Base-by-base conservation (phyloP, 257 asterid species). In the Ocimum tenuiflorum region DNA sequence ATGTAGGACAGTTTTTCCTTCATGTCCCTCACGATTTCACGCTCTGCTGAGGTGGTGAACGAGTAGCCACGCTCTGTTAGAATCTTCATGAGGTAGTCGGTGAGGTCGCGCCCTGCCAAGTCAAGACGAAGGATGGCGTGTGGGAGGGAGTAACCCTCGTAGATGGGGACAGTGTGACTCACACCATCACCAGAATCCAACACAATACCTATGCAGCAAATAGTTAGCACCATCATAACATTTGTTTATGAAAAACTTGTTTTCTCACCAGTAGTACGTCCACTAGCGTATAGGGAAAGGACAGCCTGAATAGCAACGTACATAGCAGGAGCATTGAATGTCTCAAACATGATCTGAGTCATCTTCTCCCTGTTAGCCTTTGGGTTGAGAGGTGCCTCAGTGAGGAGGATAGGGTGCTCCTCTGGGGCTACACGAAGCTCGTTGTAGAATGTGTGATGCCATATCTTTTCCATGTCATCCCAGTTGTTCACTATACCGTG, bases 351-450 rank as follows among this genome's bases (percentile, higher is more conserved):
- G 73, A 79, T 79, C 33, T 79, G 78, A 51, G 83, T 75, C 83
- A 79, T 79, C 63, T 79, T 79, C 73, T 79, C 83, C 60, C 80
- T 68, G 62, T 79, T 79, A 14, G 83, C 78, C 80, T 71, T 79
- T 10, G 83, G 83, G 70, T 79, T 79, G 52, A 79, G 78, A 46
- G 83, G 83, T 35, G 83, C 80, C 48, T 79, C 80, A 0, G 83
- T 79, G 14, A 79, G 80, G 58, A 79, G 69, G 57, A 79, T 77
- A 1, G 83, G 80, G 55, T 79, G 83, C 69, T 79, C 80, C 62
- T 75, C 80, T 7, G 83, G 83, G 57, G 83, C 74, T 24, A 79
- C 83, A 68, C 83, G 78, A 41, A 79, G 83, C 78, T 79, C 83
- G 8, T 75, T 79, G 72, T 75, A 79, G 73, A 79, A 79, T 1